These are phyloP conservation scores for Nakazawaea anatomiae DNA, from an alignment of 805 yeast species.

Conservation along the genomic window DNA sequence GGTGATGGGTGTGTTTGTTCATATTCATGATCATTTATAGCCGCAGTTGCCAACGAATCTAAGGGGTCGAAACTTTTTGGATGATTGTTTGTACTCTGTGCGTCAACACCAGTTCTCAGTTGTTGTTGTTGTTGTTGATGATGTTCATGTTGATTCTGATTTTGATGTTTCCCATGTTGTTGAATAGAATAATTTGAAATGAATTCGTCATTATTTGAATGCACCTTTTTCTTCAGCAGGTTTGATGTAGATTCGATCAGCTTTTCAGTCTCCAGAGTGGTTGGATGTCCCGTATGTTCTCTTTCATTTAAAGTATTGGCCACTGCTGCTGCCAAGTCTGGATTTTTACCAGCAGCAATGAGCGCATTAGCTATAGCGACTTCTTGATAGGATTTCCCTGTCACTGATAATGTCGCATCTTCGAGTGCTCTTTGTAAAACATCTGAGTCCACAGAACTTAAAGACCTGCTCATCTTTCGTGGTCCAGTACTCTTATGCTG, in stretches of 20 bases:
- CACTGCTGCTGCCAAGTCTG: slow-evolving; percentile 28
- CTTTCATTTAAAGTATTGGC: slow-evolving; percentile 11
- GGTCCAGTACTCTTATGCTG: not conserved
- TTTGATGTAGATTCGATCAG: not conserved
- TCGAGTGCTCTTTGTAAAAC: slow-evolving; percentile 42
- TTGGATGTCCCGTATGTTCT: slow-evolving; percentile 12
- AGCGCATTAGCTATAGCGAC: slow-evolving; percentile 45
- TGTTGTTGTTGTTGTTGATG: not conserved
- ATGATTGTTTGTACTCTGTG: not conserved
- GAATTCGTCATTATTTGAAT: not conserved
- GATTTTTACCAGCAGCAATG: slow-evolving; percentile 45
- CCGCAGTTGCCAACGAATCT: slow-evolving; percentile 1
- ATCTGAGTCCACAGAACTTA: slow-evolving; percentile 5
- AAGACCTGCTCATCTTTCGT: slow-evolving; percentile 1
- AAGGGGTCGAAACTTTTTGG: not conserved
- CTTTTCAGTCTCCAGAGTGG: slow-evolving; percentile 7
- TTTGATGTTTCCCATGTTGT: not conserved
- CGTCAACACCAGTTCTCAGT: not conserved
- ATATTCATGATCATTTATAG: not conserved
- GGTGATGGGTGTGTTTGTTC: not conserved
- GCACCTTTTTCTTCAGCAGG: not conserved
- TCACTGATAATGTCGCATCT: slow-evolving; percentile 49
- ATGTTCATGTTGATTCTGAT: not conserved
- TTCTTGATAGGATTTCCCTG: slow-evolving; percentile 47
- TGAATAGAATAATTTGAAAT: not conserved